Conservation (phyloP, 75 land plant genomes). For the Larix kaempferi region DNA sequence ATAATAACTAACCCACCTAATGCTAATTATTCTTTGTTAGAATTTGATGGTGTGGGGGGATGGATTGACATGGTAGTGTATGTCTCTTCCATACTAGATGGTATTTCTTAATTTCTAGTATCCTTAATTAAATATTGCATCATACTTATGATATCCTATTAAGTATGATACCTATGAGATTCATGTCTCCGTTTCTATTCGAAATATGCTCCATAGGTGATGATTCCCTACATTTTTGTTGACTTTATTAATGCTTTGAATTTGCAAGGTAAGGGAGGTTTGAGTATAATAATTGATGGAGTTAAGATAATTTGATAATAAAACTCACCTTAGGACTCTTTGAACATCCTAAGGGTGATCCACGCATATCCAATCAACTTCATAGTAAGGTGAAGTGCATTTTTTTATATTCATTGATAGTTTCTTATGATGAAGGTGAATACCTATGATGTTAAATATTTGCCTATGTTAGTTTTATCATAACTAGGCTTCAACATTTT, state of each 20-base stretch:
- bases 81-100: no score
- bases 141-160: background rate
- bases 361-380: slow-evolving; percentile 14
- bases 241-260: slow-evolving; percentile 43
- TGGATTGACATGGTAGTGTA: slow-evolving; percentile 39
- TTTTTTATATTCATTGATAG: no score
- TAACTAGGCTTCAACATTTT: background rate
- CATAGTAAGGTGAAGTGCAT: slow-evolving; percentile 39
- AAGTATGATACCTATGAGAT: background rate
- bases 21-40: slow-evolving; percentile 41
- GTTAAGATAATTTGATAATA: slow-evolving; percentile 57
- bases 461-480: no score
- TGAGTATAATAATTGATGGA: slow-evolving; percentile 73
- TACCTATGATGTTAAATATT: background rate
- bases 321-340: slow-evolving; percentile 75
- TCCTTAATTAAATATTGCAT: background rate
- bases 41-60: slow-evolving; percentile 31
- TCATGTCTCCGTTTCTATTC: background rate
- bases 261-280: slow-evolving; percentile 25
- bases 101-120: no score
- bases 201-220: slow-evolving; percentile 31
- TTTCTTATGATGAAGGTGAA: background rate
- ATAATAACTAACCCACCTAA: no score
- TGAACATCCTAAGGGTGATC: slow-evolving; percentile 60
- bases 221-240: slow-evolving; percentile 52